Evolutionary conservation across 805 yeast species (phyloP), one percentile per base, ranked within the genome.

Genomic region (Suhomyces tanzawaensis): DNA sequence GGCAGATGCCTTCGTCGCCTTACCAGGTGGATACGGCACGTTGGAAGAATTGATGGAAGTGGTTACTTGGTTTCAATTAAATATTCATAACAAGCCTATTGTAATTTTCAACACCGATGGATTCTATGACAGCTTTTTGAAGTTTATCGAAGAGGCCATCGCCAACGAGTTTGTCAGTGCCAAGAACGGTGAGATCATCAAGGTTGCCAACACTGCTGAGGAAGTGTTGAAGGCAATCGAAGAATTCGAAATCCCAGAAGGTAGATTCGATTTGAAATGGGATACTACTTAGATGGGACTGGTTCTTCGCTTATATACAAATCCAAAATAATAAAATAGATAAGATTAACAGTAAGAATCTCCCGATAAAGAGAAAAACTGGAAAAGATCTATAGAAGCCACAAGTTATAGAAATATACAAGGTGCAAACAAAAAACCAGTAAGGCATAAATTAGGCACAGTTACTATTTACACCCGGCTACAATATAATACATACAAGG

Each of bases 11-110:
- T 88, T 88, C 60, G 77, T 88, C 31, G 95, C 95, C 0, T 72
- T 88, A 66, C 95, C 96, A 11, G 96, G 96, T 45, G 96, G 96
- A 2, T 87, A 80, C 57, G 96, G 96, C 35, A 87, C 95, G 6
- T 64, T 86, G 55, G 96, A 88, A 62, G 96, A 88, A 64, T 70
- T 88, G 45, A 81, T 87, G 82, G 96, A 88, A 66, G 83, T 86
- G 39, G 83, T 84, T 42, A 88, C 96, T 3, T 88, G 96, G 96
- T 79, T 81, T 34, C 96, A 88, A 68, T 71, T 88, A 51, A 93
- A 90, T 23, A 87, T 88, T 48, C 96, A 88, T 60, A 66, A 71
- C 45, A 83, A 83, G 60, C 95, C 96, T 19, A 79, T 88, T 51
- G 81, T 88, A 12, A 55, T 88, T 29, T 81, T 80, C 64, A 88